These are phyloP conservation scores for Endothia cerciana DNA, from an alignment of 2,329 filamentous ascomycete species.

Conservation along the genomic window DNA sequence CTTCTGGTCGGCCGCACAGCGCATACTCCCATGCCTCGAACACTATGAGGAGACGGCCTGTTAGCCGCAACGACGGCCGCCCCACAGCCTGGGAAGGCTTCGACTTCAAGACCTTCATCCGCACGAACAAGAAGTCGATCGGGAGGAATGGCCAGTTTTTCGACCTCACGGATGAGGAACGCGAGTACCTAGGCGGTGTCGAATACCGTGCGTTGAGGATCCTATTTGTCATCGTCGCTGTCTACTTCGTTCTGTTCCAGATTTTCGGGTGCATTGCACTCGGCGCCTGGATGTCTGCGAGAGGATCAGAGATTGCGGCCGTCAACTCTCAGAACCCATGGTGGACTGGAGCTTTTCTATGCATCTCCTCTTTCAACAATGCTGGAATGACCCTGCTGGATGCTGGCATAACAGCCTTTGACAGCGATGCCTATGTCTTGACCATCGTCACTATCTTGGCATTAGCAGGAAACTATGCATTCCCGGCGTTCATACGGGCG, in stretches of 20 bases:
- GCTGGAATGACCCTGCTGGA: constrained; percentile 61
- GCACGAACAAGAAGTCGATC: constrained; percentile 40
- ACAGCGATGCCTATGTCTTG: constrained; percentile 42
- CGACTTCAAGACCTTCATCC: constrained; percentile 39
- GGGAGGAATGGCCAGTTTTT: constrained; percentile 60
- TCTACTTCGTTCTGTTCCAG: constrained; percentile 65
- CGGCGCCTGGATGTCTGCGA: constrained; percentile 45
- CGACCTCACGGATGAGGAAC: constrained; percentile 55
- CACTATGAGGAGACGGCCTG: constrained; percentile 12
- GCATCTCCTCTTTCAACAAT: constrained; percentile 60
- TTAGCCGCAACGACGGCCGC: constrained; percentile 18
- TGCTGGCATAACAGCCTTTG: constrained; percentile 54
- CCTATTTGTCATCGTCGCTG: constrained; percentile 61
- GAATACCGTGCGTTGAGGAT: constrained; percentile 67
- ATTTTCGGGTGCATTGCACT: constrained; percentile 61
- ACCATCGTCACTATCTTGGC: constrained; percentile 37
- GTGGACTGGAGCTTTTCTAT: constrained; percentile 61
- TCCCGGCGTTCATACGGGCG: constrained; percentile 52
- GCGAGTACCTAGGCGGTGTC: constrained; percentile 62
- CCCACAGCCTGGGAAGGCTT: constrained; percentile 30
- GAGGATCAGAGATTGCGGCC: constrained; percentile 10
- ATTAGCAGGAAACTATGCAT: constrained; percentile 56
- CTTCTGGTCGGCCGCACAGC: constrained; percentile 12
- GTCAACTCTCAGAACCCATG: constrained; percentile 49
- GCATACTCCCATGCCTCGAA: constrained; percentile 12